Evolutionary conservation across 2,329 filamentous ascomycete genomes (phyloP).

Genomic region (Lecanicillium sp.): DNA sequence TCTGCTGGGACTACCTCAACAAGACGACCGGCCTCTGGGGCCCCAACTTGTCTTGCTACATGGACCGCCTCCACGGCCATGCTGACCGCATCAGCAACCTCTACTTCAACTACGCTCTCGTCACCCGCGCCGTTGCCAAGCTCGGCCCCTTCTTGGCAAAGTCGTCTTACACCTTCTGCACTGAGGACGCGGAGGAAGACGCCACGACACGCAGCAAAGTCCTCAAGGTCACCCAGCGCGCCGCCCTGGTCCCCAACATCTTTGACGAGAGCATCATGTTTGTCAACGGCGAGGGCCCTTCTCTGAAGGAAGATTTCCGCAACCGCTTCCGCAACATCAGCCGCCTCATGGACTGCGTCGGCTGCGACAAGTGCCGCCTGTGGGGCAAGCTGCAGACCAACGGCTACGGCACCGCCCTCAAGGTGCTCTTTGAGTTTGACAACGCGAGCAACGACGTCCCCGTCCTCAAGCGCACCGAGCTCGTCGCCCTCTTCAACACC

Average conservation of each 20-base stretch:
- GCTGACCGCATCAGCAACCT: slow-evolving; percentile 94
- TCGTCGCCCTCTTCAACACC: slow-evolving; percentile 93
- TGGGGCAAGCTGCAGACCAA: slow-evolving; percentile 97
- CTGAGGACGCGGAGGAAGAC: slow-evolving; percentile 76
- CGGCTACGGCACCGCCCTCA: slow-evolving; percentile 89
- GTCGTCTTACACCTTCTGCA: slow-evolving; percentile 79
- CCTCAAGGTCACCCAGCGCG: slow-evolving; percentile 63
- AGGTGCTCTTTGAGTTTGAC: slow-evolving; percentile 93
- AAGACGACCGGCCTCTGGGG: slow-evolving; percentile 91
- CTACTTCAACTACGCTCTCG: slow-evolving; percentile 98
- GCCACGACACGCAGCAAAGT: slow-evolving; percentile 74
- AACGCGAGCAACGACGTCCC: slow-evolving; percentile 59
- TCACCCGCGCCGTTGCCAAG: slow-evolving; percentile 87
- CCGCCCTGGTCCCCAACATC: slow-evolving; percentile 67
- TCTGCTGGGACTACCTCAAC: slow-evolving; percentile 95
- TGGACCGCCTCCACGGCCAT: slow-evolving; percentile 71
- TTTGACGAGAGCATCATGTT: slow-evolving; percentile 98
- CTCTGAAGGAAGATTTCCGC: slow-evolving; percentile 92
- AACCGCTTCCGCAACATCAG: slow-evolving; percentile 96
- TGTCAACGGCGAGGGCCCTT: slow-evolving; percentile 66
- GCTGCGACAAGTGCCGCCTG: slow-evolving; percentile 95
- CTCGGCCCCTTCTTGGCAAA: slow-evolving; percentile 69
- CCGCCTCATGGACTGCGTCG: slow-evolving; percentile 96
- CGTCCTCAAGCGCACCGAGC: slow-evolving; percentile 75
- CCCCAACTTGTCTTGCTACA: slow-evolving; percentile 86